A percentile compares a stretch with the other conserved stretches of the same genome.
These are phyloP conservation scores for Alisma plantagoaquatica DNA, from an alignment of 106 monocot species.

Conservation along the genomic window DNA sequence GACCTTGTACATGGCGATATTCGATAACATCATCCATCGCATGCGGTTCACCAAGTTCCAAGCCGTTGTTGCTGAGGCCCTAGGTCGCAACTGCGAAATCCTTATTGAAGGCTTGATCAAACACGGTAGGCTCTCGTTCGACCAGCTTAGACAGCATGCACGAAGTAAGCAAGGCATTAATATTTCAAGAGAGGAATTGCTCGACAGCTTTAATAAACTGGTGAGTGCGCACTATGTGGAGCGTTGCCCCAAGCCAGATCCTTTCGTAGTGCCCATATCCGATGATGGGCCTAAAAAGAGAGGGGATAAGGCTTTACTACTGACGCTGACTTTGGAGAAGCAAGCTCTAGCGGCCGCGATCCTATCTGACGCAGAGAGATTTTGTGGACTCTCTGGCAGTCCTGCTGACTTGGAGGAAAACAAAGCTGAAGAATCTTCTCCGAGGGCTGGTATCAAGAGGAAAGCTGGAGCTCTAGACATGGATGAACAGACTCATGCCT, in stretches of 20 bases:
- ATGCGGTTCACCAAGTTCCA: conserved; percentile 82
- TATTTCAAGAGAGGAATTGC: conserved; percentile 19
- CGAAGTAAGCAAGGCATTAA: conserved; percentile 23
- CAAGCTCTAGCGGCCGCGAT: conserved; percentile 60
- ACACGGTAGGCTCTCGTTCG: conserved; percentile 88
- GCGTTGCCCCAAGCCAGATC: conserved; percentile 85
- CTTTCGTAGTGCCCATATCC: conserved; percentile 34
- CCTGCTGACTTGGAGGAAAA: conserved; percentile 6
- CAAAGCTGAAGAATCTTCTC: conserved; percentile 13
- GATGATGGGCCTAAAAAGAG: conserved; percentile 46
- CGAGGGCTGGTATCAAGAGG: conserved; percentile 48
- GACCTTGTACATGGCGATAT: conserved; percentile 55
- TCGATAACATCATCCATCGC: conserved; percentile 75
- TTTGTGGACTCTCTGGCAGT: conserved; percentile 37
- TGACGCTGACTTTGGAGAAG: conserved; percentile 42
- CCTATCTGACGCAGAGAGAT: conserved; percentile 67
- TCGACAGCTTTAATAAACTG: conserved; percentile 54
- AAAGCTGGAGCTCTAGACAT: conserved; percentile 45
- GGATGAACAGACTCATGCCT: conserved; percentile 45
- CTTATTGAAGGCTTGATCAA: conserved; percentile 91
- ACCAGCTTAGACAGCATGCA: conserved; percentile 55
- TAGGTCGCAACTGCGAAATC: conserved; percentile 36
- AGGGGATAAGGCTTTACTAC: conserved; percentile 30
- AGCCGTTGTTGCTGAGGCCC: too few species aligned
- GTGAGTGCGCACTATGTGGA: conserved; percentile 69